Evolutionary conservation across 768 basidiomycete species (phyloP), one percentile per base, ranked within the genome.

Genomic region (Lyophyllum shimeji): DNA sequence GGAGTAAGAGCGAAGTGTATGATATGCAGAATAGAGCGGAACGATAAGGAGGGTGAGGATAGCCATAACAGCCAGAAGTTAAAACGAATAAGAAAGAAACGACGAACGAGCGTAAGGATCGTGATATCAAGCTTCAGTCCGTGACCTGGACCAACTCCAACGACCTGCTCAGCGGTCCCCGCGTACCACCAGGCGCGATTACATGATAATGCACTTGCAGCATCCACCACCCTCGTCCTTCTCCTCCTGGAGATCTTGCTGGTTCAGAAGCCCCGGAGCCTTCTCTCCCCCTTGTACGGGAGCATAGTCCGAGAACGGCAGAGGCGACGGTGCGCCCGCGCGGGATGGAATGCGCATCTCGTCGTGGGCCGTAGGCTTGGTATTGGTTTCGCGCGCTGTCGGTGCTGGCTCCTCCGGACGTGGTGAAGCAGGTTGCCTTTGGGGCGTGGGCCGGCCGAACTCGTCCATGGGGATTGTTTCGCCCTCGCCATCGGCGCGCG

Each of bases 161-260:
- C 23, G 11, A 57, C 40, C 11, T 7, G 3, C 15, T 12, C 13
- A 34, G 18, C 44, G 5, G 29, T 29, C 13, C 12, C 24, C 31
- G n/a, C 20, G 21, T 25, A 23, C 25, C n/a, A 20, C n/a, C 29
- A 9, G 46, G 54, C 42, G 43, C 33, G 46, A 58, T 90, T 83
- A 93, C 90, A 93, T 93, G 69, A 93, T 80, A 62, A 89, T 73
- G 72, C 90, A 93, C 72, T 86, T 89, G 78, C 90, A 93, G 67
- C 90, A 92, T 37, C 87, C 85, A 27, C 76, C 81, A 29, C 70
- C 75, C 1, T 64, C 67, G 13, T 78, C 80, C 7, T 86, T 82
- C 31, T 84, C 81, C 11, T 74, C 72, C 45, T 79, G 76, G 17
- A 82, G 81, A 17, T 73, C 72, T 33, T 79, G 76, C 25, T 64